phyloP scores from a whole-genome alignment of 2,329 filamentous ascomycete genomes.

The Fusarium chaquense region DNA sequence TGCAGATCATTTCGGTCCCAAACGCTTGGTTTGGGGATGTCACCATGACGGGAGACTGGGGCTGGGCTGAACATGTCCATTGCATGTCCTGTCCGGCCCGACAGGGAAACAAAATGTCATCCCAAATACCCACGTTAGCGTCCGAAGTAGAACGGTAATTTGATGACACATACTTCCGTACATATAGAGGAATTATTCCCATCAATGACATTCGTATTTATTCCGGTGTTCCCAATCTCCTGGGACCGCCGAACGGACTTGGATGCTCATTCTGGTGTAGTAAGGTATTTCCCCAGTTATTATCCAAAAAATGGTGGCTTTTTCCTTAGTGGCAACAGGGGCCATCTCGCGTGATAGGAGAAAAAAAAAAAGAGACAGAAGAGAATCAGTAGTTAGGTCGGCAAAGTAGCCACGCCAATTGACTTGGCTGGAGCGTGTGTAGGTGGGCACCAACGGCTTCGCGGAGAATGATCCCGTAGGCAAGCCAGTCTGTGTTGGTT shows the following conservation, averaged over 20 bases:
- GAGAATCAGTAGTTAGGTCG: too few species aligned
- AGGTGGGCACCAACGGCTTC: conserved; percentile 10
- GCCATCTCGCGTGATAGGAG: neutral
- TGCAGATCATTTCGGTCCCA: neutral
- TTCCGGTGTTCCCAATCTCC: neutral
- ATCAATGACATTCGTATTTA: neutral
- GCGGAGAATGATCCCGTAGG: neutral
- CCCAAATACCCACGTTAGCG: neutral
- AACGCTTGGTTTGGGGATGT: neutral
- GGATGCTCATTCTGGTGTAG: neutral
- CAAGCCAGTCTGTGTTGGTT: neutral
- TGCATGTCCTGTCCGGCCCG: neutral
- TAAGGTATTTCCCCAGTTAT: neutral
- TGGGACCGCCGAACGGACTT: neutral
- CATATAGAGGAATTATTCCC: neutral
- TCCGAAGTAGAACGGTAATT: neutral
- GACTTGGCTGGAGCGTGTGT: neutral
- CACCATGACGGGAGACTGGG: too few species aligned
- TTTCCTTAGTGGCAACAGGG: neutral
- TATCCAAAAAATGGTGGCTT: neutral
- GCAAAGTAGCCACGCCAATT: neutral
- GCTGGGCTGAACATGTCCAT: neutral
- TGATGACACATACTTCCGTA: neutral
- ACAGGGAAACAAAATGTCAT: neutral
- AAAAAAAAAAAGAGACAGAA: neutral